These are phyloP conservation scores for Paspalum notatum DNA, from an alignment of 176 grass and related monocot genomes.

Conservation along the genomic window DNA sequence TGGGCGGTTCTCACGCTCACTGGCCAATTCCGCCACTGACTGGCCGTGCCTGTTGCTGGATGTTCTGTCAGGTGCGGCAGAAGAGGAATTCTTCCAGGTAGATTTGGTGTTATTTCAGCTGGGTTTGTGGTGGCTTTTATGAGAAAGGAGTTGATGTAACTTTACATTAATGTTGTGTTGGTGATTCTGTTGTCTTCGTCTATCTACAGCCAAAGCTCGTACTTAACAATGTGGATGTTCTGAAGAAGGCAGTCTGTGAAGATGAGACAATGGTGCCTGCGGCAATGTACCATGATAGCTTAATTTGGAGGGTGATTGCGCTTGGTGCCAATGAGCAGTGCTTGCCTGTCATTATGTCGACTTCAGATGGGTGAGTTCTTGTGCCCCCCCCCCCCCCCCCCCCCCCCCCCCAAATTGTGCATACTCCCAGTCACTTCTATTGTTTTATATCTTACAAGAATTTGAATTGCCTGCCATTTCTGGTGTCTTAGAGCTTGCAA, in stretches of 20 bases:
- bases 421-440: neutral
- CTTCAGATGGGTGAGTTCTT: conserved; percentile 80
- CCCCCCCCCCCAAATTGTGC: neutral
- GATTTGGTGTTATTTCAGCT: neutral
- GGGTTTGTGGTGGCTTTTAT: conserved; percentile 1
- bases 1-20: conserved; percentile 60
- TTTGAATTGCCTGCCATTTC: too few species aligned
- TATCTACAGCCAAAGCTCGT: conserved; percentile 83
- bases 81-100: conserved; percentile 89
- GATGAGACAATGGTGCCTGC: conserved; percentile 76
- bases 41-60: conserved; percentile 92
- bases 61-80: conserved; percentile 66
- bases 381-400: neutral
- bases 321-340: conserved; percentile 82
- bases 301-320: conserved; percentile 89
- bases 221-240: conserved; percentile 85
- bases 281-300: conserved; percentile 81
- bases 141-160: neutral
- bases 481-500: neutral
- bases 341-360: conserved; percentile 79
- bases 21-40: conserved; percentile 76
- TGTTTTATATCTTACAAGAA: neutral
- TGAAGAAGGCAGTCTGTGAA: conserved; percentile 60
- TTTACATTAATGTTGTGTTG: neutral
- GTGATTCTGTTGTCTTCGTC: neutral